Percentiles rank a stretch among this genome's conserved stretches.
These are phyloP conservation scores for Didymella lethalis DNA, from an alignment of 2,329 filamentous ascomycete species.

Conservation along the genomic window DNA sequence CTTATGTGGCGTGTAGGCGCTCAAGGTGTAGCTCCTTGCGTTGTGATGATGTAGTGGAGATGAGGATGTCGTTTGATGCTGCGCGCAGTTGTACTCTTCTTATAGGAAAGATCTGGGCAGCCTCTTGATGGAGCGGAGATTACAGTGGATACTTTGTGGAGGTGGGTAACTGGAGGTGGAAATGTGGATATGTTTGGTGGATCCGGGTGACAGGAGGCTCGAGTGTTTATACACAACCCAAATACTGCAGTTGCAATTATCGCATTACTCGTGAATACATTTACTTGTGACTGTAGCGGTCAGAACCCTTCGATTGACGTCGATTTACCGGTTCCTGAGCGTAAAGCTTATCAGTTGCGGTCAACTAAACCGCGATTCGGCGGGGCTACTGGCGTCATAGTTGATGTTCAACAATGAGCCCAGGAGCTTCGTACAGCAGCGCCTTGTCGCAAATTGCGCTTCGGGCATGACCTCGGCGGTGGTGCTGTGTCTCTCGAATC, in stretches of 20 bases:
- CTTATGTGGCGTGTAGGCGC: not conserved
- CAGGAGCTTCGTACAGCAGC: conserved; percentile 18
- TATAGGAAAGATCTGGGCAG: conserved; percentile 24
- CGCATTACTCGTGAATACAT: conserved; percentile 23
- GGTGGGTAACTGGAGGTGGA: conserved; percentile 28
- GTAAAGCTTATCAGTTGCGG: conserved; percentile 29
- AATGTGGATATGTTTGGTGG: conserved; percentile 27
- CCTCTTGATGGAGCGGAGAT: conserved; percentile 34
- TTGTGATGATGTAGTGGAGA: not conserved
- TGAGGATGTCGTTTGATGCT: not conserved
- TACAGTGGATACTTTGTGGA: conserved; percentile 41
- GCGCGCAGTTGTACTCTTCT: conserved; percentile 9
- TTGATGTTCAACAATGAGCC: conserved; percentile 16
- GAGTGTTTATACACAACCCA: conserved; percentile 32
- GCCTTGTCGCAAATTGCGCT: conserved; percentile 13
- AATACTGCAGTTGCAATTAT: conserved; percentile 9
- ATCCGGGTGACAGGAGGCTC: conserved; percentile 14
- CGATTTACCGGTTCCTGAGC: conserved; percentile 26
- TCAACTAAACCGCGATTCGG: conserved; percentile 23
- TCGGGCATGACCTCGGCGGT: conserved; percentile 27
- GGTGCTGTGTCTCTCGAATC: conserved; percentile 33
- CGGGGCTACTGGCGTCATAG: conserved; percentile 34
- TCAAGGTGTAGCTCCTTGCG: not conserved
- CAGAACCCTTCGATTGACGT: conserved; percentile 23
- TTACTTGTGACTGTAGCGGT: conserved; percentile 24